phyloP scores from a whole-genome alignment of 345 rosid genomes.

The Kernera saxatilis region DNA sequence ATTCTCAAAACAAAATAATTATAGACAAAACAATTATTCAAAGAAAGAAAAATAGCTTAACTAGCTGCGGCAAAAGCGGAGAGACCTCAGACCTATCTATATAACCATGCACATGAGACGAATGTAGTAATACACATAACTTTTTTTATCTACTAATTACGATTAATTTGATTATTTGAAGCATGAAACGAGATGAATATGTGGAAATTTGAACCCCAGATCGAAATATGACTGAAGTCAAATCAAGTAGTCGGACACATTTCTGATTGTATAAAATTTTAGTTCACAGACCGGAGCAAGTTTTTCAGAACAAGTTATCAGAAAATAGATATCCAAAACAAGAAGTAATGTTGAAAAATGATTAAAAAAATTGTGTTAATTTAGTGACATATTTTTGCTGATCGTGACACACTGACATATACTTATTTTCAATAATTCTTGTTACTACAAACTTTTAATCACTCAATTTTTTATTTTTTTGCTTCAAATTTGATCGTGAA shows the following conservation, averaged over 20 bases:
- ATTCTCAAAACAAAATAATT: slow-evolving; percentile 4
- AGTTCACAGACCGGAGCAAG: not conserved
- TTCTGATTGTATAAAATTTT: not conserved
- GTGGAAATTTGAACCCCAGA: not conserved
- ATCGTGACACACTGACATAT: not conserved
- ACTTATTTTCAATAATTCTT: not conserved
- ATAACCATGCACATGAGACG: not conserved
- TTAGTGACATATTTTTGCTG: not conserved
- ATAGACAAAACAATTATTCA: slow-evolving; percentile 3
- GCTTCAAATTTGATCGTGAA: not conserved
- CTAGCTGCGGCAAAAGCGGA: slow-evolving; percentile 23
- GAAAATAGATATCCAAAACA: not conserved
- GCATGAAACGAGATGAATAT: not conserved
- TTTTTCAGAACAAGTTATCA: not conserved
- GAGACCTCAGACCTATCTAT: slow-evolving; percentile 1
- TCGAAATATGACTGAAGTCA: not conserved
- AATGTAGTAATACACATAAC: no score
- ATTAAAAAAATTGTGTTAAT: not conserved
- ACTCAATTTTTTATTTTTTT: not conserved
- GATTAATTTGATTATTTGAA: no score
- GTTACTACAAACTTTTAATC: not conserved
- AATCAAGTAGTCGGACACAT: not conserved
- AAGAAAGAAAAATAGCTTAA: not conserved
- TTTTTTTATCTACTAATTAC: no score
- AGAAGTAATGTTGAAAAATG: not conserved